Base-by-base conservation (phyloP, 2,329 filamentous ascomycete species). In the Nannizzia gypsea region DNA sequence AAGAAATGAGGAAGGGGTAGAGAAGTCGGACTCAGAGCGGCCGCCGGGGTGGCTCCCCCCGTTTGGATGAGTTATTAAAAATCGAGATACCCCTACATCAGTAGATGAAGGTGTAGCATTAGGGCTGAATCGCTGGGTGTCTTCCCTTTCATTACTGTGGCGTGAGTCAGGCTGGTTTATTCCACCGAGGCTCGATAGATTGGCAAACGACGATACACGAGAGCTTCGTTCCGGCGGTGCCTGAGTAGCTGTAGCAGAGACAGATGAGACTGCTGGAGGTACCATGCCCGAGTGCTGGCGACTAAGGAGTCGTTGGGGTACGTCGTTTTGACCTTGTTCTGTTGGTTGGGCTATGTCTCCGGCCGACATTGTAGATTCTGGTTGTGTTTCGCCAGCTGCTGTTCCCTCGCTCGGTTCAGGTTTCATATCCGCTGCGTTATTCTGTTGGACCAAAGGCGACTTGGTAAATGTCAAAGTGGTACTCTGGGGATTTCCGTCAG, bases 211-310 rank as follows among this genome's bases (percentile, higher is more conserved):
- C 15, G 69, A 66, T 61, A 68, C 71, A 60, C 71, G 68, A n/a
- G 72, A 70, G 60, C 70, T 61, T 31, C 70, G 64, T 65, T 73
- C 68, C 46, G 71, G 63, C 31, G 67, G 66, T 40, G 68, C 66
- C 3, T 74, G 73, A 46, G 72, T 73, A 3, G 72, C 76, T 55
- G 72, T 73, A 13, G 74, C 76, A n/a, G 74, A 77, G 22, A 78
- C 71, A 4, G 76, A 77, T 34, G 76, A 77, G 72, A 78, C 76
- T 40, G 76, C 71, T n/a, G 76, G 76, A 3, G 75, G 75, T 8
- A 74, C 75, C 66, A 73, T 76, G 42, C 73, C 73, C 15, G 74
- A 71, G 63, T 72, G 73, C 5, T 73, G 72, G 40, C 72, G 72
- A 42, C 66, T 71, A 17, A 76, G 62, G 13, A 76, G 64, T 34